These are phyloP conservation scores for Globisporangium yorkense DNA, from an alignment of 352 stramenopile genomes.

Conservation along the genomic window DNA sequence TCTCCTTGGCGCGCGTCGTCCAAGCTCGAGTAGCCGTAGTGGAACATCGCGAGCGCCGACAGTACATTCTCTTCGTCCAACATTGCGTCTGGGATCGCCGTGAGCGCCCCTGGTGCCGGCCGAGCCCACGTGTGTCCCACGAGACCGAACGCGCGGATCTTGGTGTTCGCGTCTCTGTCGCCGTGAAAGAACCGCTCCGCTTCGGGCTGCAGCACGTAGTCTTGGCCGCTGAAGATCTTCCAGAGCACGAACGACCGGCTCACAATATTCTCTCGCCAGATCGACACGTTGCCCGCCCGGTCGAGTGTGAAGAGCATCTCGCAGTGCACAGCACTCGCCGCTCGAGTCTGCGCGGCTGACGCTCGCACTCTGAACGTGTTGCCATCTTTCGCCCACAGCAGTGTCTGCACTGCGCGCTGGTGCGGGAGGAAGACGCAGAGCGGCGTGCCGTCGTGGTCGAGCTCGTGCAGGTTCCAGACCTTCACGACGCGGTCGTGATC, in stretches of 20 bases:
- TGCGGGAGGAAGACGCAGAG: slow-evolving; percentile 62
- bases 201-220: slow-evolving; percentile 22
- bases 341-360: background rate
- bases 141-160: slow-evolving; percentile 25
- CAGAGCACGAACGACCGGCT: slow-evolving; percentile 58
- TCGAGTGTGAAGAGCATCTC: slow-evolving; percentile 83
- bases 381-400: slow-evolving; percentile 51
- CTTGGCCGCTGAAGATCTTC: slow-evolving; percentile 43
- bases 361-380: slow-evolving; percentile 43
- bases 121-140: slow-evolving; percentile 24
- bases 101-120: slow-evolving; percentile 5
- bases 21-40: slow-evolving; percentile 59
- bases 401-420: slow-evolving; percentile 38
- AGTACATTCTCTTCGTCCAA: slow-evolving; percentile 67
- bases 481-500: slow-evolving; percentile 68
- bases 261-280: slow-evolving; percentile 66
- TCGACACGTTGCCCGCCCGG: slow-evolving; percentile 48
- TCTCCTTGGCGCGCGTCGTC: slow-evolving; percentile 50
- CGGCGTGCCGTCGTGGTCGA: slow-evolving; percentile 45
- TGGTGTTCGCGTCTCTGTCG: background rate
- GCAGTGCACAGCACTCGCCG: background rate
- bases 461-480: slow-evolving; percentile 50
- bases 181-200: slow-evolving; percentile 16
- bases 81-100: slow-evolving; percentile 41
- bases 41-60: slow-evolving; percentile 59